A percentile compares a stretch with the other conserved stretches of the same genome.
These are phyloP conservation scores for Trichoderma sp. DNA, from an alignment of 2,329 filamentous ascomycete genomes.

Conservation along the genomic window DNA sequence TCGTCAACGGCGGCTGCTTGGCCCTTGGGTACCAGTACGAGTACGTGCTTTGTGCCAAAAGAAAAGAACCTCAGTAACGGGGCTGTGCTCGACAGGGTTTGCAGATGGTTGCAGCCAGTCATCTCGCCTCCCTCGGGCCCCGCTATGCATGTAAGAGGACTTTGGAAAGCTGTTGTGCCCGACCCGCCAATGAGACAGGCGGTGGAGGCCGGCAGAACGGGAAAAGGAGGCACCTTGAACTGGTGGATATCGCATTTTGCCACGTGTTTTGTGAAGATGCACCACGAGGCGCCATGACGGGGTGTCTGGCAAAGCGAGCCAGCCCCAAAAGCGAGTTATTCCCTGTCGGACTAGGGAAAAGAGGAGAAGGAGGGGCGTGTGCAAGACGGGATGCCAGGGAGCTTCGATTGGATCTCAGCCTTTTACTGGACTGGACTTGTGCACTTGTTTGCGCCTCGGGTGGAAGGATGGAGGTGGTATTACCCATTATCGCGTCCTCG, in stretches of 20 bases:
- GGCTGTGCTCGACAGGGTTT: background rate
- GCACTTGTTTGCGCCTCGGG: conserved; percentile 1
- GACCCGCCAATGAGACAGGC: background rate
- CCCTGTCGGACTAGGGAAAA: background rate
- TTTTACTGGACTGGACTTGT: background rate
- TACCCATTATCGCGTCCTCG: background rate
- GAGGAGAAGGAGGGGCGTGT: background rate
- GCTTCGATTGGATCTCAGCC: background rate
- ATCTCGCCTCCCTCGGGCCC: background rate
- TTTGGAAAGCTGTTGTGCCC: background rate
- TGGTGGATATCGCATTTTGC: conserved; percentile 25
- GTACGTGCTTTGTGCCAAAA: background rate
- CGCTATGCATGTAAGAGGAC: background rate
- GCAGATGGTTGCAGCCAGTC: background rate
- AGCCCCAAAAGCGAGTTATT: conserved; percentile 4
- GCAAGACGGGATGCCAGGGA: background rate
- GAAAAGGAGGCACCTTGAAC: conserved; percentile 10
- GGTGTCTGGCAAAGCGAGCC: background rate
- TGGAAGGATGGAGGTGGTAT: background rate
- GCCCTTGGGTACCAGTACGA: background rate
- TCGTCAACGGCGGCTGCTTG: background rate
- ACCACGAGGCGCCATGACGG: conserved; percentile 16
- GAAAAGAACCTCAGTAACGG: background rate
- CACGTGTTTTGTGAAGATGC: conserved; percentile 31
- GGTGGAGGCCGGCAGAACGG: background rate